Conservation (phyloP, 2,329 filamentous ascomycete species). For the Dactylellina cionopaga region DNA sequence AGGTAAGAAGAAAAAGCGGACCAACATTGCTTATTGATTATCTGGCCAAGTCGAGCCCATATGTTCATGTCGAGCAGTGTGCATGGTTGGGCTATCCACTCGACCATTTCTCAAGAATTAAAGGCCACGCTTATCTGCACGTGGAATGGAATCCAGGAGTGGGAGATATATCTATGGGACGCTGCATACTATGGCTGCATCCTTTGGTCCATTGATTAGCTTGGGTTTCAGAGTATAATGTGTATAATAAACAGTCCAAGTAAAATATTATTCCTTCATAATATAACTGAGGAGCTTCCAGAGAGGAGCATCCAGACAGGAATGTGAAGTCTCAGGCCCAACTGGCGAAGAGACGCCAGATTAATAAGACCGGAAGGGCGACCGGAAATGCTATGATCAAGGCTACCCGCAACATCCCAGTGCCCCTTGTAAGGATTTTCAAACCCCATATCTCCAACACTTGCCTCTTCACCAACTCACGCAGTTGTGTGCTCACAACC, state of each 20-base stretch:
- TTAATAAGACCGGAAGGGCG: not conserved
- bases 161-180: too few species aligned
- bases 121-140: too few species aligned
- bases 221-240: too few species aligned
- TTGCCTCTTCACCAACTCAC: conserved; percentile 16
- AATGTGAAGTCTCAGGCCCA: not conserved
- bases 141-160: too few species aligned
- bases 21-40: conserved; percentile 64
- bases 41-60: conserved; percentile 62
- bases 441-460: not conserved
- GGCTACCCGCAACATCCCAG: not conserved
- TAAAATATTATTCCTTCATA: too few species aligned
- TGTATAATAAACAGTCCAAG: too few species aligned
- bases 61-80: conserved; percentile 67
- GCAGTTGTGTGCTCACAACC: conserved; percentile 39
- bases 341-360: not conserved
- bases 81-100: conserved; percentile 63
- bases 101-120: conserved; percentile 60
- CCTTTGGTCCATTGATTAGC: too few species aligned
- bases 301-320: too few species aligned
- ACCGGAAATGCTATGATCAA: conserved; percentile 20
- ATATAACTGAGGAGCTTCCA: too few species aligned
- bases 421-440: not conserved
- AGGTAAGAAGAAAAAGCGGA: conserved; percentile 60
- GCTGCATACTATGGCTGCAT: too few species aligned